A percentile compares a stretch with the other conserved stretches of the same genome.
Evolutionary conservation across 2,329 filamentous ascomycete genomes (phyloP).

Genomic region (Pseudogymnoascus sp.): DNA sequence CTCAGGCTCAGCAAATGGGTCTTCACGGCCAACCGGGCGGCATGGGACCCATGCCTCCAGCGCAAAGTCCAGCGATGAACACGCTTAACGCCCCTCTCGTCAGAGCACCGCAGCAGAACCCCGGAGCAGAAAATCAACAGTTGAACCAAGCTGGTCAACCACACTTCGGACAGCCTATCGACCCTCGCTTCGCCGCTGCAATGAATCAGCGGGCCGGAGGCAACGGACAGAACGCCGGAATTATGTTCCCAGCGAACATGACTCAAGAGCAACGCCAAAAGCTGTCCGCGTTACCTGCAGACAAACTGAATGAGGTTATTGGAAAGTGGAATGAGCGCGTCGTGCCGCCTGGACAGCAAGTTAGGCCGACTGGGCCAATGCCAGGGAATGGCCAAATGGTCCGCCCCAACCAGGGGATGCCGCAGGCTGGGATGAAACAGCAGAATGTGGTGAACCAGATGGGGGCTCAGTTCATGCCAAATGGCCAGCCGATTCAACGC

Average conservation of each 20-base stretch:
- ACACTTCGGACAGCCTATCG: slow-evolving; percentile 42
- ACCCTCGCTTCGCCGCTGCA: slow-evolving; percentile 38
- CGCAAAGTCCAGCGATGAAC: slow-evolving; percentile 51
- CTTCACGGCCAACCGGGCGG: slow-evolving; percentile 44
- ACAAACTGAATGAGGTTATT: slow-evolving; percentile 45
- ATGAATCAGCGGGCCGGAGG: slow-evolving; percentile 30
- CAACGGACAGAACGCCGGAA: slow-evolving; percentile 26
- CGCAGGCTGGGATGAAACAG: slow-evolving; percentile 22
- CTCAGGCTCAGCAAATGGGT: slow-evolving; percentile 43
- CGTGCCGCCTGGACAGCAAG: slow-evolving; percentile 17
- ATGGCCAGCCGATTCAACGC: slow-evolving; percentile 19
- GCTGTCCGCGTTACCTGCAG: slow-evolving; percentile 36
- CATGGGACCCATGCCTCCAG: slow-evolving; percentile 42
- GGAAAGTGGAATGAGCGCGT: slow-evolving; percentile 36
- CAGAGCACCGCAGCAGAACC: slow-evolving; percentile 23
- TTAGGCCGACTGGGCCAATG: slow-evolving; percentile 21
- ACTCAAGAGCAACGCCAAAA: slow-evolving; percentile 37
- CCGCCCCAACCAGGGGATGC: slow-evolving; percentile 23
- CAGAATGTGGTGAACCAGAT: slow-evolving; percentile 20
- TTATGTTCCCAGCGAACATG: slow-evolving; percentile 36
- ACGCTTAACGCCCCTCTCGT: slow-evolving; percentile 48
- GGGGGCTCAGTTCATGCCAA: slow-evolving; percentile 17
- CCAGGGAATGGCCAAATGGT: slow-evolving; percentile 19
- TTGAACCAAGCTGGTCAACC: slow-evolving; percentile 38
- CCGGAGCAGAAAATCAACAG: slow-evolving; percentile 25